phyloP scores from a whole-genome alignment of 2,329 filamentous ascomycete species.

The Microascus cirrosus region DNA sequence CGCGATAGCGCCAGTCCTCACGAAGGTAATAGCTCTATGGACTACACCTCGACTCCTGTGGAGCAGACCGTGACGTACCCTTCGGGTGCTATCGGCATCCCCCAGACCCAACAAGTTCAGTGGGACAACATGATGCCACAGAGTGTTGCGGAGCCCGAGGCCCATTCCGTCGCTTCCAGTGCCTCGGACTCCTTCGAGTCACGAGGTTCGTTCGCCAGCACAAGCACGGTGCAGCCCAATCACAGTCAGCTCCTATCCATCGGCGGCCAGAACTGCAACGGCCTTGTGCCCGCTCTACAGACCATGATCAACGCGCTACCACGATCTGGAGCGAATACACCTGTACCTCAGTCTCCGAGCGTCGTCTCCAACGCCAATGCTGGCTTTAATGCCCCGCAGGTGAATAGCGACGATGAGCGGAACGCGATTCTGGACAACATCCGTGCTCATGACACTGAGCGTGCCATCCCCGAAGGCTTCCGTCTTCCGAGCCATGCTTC shows the following conservation, averaged over 20 bases:
- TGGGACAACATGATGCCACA: conserved; percentile 85
- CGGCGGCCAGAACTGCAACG: conserved; percentile 50
- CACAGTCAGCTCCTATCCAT: conserved; percentile 56
- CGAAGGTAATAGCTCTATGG: conserved; percentile 48
- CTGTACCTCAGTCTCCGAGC: conserved; percentile 58
- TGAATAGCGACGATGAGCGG: conserved; percentile 75
- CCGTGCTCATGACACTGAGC: conserved; percentile 66
- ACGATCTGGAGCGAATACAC: conserved; percentile 57
- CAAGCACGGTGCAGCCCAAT: conserved; percentile 44
- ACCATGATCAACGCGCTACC: conserved; percentile 64
- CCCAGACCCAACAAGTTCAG: conserved; percentile 61
- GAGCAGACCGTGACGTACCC: conserved; percentile 69
- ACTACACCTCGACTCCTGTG: conserved; percentile 66
- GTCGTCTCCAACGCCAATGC: conserved; percentile 58
- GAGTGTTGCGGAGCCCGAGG: conserved; percentile 57
- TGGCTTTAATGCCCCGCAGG: conserved; percentile 62
- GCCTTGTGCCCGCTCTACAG: conserved; percentile 53
- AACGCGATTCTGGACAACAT: conserved; percentile 80
- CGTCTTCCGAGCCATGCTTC: conserved; percentile 70
- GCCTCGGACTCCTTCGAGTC: conserved; percentile 57
- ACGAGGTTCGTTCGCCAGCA: conserved; percentile 50
- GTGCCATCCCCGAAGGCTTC: conserved; percentile 78
- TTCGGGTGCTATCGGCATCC: conserved; percentile 67
- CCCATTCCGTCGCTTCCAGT: conserved; percentile 61
- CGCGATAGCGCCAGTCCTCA: conserved; percentile 44